These are phyloP conservation scores for Suillus lakei DNA, from an alignment of 768 basidiomycete species.

Conservation along the genomic window DNA sequence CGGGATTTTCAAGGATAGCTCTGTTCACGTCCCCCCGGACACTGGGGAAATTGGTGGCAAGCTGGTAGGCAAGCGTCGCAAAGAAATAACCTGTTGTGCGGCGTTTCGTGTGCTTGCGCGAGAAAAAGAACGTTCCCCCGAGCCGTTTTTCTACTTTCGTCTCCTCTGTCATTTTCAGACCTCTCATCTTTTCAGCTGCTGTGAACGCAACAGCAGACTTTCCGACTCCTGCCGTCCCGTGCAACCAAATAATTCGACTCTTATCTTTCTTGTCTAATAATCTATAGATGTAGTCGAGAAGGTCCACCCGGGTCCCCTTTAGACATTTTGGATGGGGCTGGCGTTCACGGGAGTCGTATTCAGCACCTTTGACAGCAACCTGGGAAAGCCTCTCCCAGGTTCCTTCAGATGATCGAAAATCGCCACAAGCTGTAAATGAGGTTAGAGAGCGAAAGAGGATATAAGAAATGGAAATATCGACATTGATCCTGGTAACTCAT, in stretches of 20 bases:
- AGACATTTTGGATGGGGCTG: background rate
- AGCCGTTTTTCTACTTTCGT: background rate
- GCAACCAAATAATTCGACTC: background rate
- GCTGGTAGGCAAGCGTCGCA: background rate
- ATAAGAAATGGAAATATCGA: background rate
- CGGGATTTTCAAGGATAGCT: background rate
- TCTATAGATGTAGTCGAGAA: background rate
- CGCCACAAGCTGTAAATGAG: background rate
- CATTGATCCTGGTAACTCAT: background rate
- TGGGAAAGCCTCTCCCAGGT: background rate
- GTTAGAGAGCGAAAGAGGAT: background rate
- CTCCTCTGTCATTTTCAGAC: background rate
- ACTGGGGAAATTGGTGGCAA: background rate
- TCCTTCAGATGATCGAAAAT: background rate
- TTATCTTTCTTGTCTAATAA: background rate
- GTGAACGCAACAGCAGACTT: slow-evolving; percentile 5
- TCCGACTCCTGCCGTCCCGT: background rate
- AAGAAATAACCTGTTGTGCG: background rate
- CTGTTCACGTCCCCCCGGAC: background rate
- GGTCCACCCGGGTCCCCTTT: background rate
- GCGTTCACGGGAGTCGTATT: background rate
- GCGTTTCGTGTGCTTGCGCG: background rate
- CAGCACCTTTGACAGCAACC: background rate
- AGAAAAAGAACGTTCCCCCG: background rate
- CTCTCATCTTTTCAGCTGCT: background rate